Conservation (phyloP, 2,329 filamentous ascomycete species). For the Ceratocystis papillata region DNA sequence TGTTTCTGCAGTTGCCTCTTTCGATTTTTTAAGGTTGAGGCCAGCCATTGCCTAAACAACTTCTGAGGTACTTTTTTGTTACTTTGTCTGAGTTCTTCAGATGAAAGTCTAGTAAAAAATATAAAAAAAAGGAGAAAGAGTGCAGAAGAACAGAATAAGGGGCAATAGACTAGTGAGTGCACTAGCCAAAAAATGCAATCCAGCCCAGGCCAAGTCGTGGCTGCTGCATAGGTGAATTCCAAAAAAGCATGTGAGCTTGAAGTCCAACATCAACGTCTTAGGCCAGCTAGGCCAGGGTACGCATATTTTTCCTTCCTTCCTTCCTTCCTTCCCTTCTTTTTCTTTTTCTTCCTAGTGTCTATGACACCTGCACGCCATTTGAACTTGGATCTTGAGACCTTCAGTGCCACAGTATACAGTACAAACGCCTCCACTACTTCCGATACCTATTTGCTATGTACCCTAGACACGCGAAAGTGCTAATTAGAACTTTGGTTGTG, state of each 20-base stretch:
- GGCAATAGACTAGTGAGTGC: not conserved
- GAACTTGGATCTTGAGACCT: not conserved
- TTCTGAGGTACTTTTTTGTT: not conserved
- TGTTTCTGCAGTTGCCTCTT: constrained; percentile 1
- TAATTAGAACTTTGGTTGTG: not conserved
- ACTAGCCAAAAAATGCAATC: not conserved
- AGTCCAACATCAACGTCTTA: not conserved
- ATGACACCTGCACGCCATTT: constrained; percentile 5
- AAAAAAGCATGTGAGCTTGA: not conserved
- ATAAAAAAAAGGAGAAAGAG: not conserved
- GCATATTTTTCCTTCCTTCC: not conserved
- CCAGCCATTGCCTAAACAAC: not conserved
- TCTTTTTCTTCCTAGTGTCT: not conserved
- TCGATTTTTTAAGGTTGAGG: not conserved
- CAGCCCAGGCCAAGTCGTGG: constrained; percentile 3
- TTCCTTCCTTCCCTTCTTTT: not conserved
- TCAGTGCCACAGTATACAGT: not conserved
- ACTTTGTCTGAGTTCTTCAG: not conserved
- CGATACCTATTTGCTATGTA: not conserved
- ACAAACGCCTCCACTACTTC: not conserved
- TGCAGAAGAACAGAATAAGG: not conserved
- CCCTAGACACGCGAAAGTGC: not conserved
- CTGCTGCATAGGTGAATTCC: not conserved
- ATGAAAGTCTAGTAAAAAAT: not conserved
- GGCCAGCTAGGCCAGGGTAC: not conserved